Evolutionary conservation across 202 grass and related monocot genomes (phyloP).

Genomic region (Hordeum pubiflorum): DNA sequence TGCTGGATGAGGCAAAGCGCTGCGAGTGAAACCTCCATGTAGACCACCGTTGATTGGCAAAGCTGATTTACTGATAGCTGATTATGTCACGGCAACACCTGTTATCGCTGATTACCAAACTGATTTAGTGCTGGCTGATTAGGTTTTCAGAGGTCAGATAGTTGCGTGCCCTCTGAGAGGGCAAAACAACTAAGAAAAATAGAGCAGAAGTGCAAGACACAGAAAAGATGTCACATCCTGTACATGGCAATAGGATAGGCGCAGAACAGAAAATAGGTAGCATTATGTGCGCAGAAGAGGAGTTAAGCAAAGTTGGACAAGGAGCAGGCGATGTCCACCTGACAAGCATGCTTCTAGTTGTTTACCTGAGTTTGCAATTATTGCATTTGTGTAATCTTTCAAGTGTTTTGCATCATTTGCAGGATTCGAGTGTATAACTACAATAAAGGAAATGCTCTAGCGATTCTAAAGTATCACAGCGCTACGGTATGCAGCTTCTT

Average conservation of each 20-base stretch:
- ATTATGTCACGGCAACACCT: not conserved
- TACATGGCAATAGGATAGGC: not conserved
- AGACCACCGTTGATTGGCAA: not conserved
- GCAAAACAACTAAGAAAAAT: not conserved
- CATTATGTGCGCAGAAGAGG: not conserved
- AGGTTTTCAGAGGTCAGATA: not conserved
- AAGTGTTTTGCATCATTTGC: constrained; percentile 15
- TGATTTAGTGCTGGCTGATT: not conserved
- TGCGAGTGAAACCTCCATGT: not conserved
- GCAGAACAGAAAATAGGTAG: not conserved
- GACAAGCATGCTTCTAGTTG: not conserved
- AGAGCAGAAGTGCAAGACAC: not conserved
- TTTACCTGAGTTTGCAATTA: constrained; percentile 2
- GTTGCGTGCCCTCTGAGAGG: not conserved
- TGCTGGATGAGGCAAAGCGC: not conserved
- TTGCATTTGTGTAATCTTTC: constrained; percentile 5
- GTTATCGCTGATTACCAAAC: not conserved
- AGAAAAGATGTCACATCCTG: not conserved
- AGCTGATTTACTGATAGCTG: not conserved
- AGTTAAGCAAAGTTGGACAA: not conserved
- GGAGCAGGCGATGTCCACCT: not conserved
- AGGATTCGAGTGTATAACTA: constrained; percentile 87
- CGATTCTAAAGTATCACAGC: constrained; percentile 76
- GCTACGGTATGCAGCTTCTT: constrained; percentile 37
- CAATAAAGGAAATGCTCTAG: constrained; percentile 64